phyloP scores from a whole-genome alignment of 2,329 filamentous ascomycete genomes.

The Venturia carpophila region DNA sequence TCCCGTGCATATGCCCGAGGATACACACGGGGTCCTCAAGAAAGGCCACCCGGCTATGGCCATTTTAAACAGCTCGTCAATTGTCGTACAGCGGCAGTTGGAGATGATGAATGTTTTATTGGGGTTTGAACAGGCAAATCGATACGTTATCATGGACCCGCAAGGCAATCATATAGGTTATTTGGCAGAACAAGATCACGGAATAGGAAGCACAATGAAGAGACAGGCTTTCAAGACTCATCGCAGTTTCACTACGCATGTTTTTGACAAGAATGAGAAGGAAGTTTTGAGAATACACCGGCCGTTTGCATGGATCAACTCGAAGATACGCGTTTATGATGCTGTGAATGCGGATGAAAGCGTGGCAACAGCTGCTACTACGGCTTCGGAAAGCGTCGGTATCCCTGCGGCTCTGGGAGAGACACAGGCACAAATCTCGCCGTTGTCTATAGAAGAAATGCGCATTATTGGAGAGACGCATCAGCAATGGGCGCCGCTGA shows the following conservation, averaged over 20 bases:
- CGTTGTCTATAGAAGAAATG: conserved; percentile 49
- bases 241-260: conserved; percentile 56
- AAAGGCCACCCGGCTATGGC: conserved; percentile 49
- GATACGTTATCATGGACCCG: conserved; percentile 58
- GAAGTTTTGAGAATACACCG: conserved; percentile 54
- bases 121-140: conserved; percentile 60
- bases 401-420: conserved; percentile 27
- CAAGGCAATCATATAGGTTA: conserved; percentile 56
- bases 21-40: conserved; percentile 52
- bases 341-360: conserved; percentile 31
- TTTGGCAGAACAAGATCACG: conserved; percentile 55
- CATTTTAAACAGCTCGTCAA: conserved; percentile 52
- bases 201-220: conserved; percentile 48
- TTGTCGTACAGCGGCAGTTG: conserved; percentile 55
- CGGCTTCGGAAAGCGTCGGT: conserved; percentile 38
- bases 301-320: conserved; percentile 57
- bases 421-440: conserved; percentile 41
- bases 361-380: conserved; percentile 32
- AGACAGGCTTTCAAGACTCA: conserved; percentile 56
- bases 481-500: conserved; percentile 54
- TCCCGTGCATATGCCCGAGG: conserved; percentile 54
- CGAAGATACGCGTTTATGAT: conserved; percentile 50
- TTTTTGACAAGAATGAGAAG: conserved; percentile 53
- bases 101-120: conserved; percentile 60
- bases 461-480: conserved; percentile 56